Base-by-base conservation (phyloP, 345 rosid genomes). In the Lepidium aucheri region DNA sequence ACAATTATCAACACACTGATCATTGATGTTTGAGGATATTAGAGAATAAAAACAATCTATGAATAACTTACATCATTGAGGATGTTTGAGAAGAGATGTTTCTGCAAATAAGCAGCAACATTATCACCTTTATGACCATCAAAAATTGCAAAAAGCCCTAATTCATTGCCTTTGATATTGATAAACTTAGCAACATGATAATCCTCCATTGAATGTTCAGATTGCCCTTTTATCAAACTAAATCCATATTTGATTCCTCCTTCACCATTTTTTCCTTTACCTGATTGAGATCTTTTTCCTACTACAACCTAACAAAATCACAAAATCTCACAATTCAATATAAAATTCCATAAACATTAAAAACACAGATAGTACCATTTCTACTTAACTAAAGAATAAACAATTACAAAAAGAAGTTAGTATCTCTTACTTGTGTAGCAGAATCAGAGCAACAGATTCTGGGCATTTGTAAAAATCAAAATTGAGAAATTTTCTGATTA, bases 191-290 rank as follows among this genome's bases (percentile, higher is more conserved):
- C 86, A 42, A 87, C 94, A 70, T 87, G 88, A 78, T 75, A 85
- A 79, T 87, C 94, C 73, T 87, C 94, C 94, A 87, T 85, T 22
- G 94, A 84, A 72, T 80, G 86, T n/a, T 76, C 76, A 16, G 90
- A 83, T 70, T 78, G 82, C 73, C 90, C 94, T 62, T 87, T 83
- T 34, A 81, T 60, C 58, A 87, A 76, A 74, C 83, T 77, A 73
- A 79, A 87, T 13, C 90, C 94, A 70, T 69, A 87, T 76, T 82
- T 83, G 73, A 75, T 73, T 56, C 72, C 55, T 58, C 83, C 83
- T 52, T 66, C 78, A 20, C 67, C 76, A 70, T 56, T 79, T 75
- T 76, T 85, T 12, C 94, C 88, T 70, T 79, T 87, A 10, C 94
- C 90, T 8, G 83, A 80, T 50, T 69, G 36, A 12, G 34, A 7